Evolutionary conservation across 2,329 filamentous ascomycete genomes (phyloP), one percentile per base, ranked within the genome.

Genomic region (Lasiodiplodia sp.): DNA sequence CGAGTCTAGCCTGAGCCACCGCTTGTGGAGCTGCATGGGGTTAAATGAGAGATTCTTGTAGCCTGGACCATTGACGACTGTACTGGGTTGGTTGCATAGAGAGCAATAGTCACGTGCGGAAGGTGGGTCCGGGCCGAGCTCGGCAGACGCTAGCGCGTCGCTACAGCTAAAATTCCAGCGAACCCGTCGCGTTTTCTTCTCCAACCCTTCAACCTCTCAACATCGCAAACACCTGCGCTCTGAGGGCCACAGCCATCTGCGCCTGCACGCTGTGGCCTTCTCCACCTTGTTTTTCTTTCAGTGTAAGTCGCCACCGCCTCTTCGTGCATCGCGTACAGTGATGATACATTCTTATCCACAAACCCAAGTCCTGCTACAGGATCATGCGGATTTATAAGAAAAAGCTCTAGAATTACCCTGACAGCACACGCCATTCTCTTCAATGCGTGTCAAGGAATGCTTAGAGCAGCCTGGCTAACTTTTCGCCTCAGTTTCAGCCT

Each of bases 381-480:
- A 72, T 79, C 80, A 76, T 87, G 85, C 83, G 85, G 85, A 86
- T 76, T 76, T 72, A 71, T 8, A 76, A 75, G 51, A 56, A 52
- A 34, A 75, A 75, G 81, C 81, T 86, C 80, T 86, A 87, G 81
- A 85, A 86, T 85, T 86, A 86, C 83, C 82, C 85, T 87, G 85
- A 87, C 78, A 34, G 76, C 77, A 75, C 56, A 69, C 69, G 7
- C 52, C 44, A 10, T 51, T 18, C 38, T 21, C 12, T 16, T 44
- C n/a, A 44, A 52, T 44, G 31, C 25, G 44, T 67, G 51, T 60
- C 16, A 18, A 40, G 25, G 25, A n/a, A n/a, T 34, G 23, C 16
- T 21, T 11, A 21, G 31, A 28, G 8, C 38, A 40, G 18, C 7
- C 52, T 28, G 12, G 55, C 55, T 52, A 52, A 52, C 34, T 11